Evolutionary conservation across 1,284 basidiomycete genomes (phyloP), one percentile per base, ranked within the genome.

Genomic region (Athelia psychrophila): DNA sequence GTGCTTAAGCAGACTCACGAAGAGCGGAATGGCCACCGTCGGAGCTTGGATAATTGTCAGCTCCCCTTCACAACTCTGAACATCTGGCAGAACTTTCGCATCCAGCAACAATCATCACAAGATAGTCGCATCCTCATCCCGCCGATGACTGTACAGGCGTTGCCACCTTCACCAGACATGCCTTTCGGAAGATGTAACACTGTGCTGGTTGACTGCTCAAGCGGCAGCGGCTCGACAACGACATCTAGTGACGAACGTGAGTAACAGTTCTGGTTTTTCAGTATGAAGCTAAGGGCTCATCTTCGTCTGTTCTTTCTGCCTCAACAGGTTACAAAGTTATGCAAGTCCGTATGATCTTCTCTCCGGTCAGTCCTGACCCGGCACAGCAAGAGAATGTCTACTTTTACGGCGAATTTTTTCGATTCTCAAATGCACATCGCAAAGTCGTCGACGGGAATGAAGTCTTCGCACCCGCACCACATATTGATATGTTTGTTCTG

Each of bases 401-500:
- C 46, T 20, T 23, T 27, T 47, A 47, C 25, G 46, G 12, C 12
- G 16, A 47, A 27, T 13, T 16, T 22, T 47, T 47, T 19, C 13
- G 19, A 16, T 47, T 13, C 19, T 35, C 33, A 12, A 27, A 15
- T 15, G 15, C 12, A 13, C 22, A 22, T 16, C 20, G 46, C 8
- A 24, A 47, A 35, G n/a, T 10, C 27, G 10, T 12, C 19, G 22
- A 47, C 15, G 46, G 46, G 12, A 27, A 9, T 25, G 4, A 6
- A 18, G 6, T 42, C 20, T 42, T 8, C 20, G 8, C 38, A 42
- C 25, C 44, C 25, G 13, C 27, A 30, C 27, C 13, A 30, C 5
- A 30, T 30, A 15, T 50, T 22, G 48, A 38, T 42, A 44, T 44
- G 48, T 50, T 8, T 25, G 15, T 50, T 22, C 12, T 50, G 5